Base-by-base conservation (phyloP, 805 yeast genomes). In the Candida adriatica region DNA sequence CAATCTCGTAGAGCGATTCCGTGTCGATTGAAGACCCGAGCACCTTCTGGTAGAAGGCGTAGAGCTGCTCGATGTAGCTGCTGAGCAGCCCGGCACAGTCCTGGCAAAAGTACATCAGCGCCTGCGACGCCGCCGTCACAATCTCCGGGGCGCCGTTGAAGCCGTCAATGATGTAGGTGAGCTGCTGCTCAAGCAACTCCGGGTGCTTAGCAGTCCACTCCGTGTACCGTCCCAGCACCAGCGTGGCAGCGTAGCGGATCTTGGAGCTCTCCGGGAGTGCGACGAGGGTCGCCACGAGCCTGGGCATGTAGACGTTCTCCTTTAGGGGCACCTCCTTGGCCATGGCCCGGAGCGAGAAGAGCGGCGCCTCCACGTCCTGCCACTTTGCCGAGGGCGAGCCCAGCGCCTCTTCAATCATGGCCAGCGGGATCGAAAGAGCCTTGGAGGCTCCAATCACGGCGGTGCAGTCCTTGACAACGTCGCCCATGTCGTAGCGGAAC, bases 401-500 rank as follows among this genome's bases (percentile, higher is more conserved):
- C 17, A 65, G 34, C 2, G 61, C 48, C 6, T 43, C 31, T 43
- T 72, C 73, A 29, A 87, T 70, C 46, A 68, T 71, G 21, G 61
- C 59, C 46, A 76, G 80, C 13, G 96, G 94, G 33, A 83, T 77
- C 15, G 61, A 56, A 21, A 92, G 63, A 0, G 95, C 86, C 24
- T 58, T 62, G 8, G 71, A 59, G 3, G 94, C 67, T 1, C 97
- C 97, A 26, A 85, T 76, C 4, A 92, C 90, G 2, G 84, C 83
- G 46, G 96, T 84, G 62, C 97, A 87, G 53, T 87, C 95, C 52
- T 94, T 94, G 39, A 92, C 62, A n/a, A 90, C 95, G 55, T 92
- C 97, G 23, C 97, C 97, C 83, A 92, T 84, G 35, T 86, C 95
- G 58, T 92, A 92, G 49, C 99, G 70, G 59, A 90, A 92, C 37